Evolutionary conservation across 805 yeast species (phyloP), one percentile per base, ranked within the genome.

Genomic region (Metschnikowia henanensis): DNA sequence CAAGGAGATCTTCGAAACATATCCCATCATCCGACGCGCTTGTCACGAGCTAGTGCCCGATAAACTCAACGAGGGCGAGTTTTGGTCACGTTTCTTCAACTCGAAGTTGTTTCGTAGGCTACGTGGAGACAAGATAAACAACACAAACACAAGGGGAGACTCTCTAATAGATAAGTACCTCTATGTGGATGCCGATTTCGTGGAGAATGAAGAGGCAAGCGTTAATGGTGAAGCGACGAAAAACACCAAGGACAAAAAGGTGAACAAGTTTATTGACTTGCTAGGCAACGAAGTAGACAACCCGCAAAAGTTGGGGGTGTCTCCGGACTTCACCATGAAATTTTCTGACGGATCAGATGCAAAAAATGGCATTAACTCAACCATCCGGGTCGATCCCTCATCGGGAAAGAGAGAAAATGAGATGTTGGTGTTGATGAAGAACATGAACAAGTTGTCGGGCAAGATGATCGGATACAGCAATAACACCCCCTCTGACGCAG

Each of bases 1-100:
- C 57, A 83, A 80, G 44, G 95, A 86, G 50, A 89, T 94, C 18
- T 91, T 94, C 60, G 87, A 83, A 39, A 96, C 92, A 46, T 94
- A 92, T 58, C 99, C 99, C 0, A 80, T 91, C 30, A 95, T 94
- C 20, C 80, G 87, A 47, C 80, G 79, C 50, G 98, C 98, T 0
- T 94, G 87, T 58, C 83, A 80, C 46, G 99, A 94, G 42, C 83
- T 83, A 45, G 99, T 94, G 4, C 99, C 98, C 1, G 55, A 49
- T 12, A 83, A 84, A 49, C 73, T 94, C 41, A 77, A 80, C 37
- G 98, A 94, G 61, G 91, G 92, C 32, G 96, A 87, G 58, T 94
- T 94, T 56, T 94, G 99, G 99, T 88, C 96, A 9, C 72, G 97
- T 49, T 94, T 94, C 58, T 94, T 94, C 73, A 83, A 88, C 56